These are phyloP conservation scores for Taiwanofungus camphoratus DNA, from an alignment of 1,284 basidiomycete species.

Conservation along the genomic window DNA sequence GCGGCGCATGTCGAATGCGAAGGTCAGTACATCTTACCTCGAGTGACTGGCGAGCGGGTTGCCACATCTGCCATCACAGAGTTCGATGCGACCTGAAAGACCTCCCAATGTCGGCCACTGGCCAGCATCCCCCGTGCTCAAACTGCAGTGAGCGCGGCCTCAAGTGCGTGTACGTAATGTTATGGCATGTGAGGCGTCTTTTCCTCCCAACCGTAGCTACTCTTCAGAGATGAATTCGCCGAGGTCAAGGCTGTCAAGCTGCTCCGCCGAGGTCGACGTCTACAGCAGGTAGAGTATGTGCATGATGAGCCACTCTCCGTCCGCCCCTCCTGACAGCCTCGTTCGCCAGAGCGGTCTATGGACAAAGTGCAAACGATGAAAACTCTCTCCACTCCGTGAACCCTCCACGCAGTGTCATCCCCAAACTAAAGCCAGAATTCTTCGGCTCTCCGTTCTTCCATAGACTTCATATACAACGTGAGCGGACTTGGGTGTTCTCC, in stretches of 20 bases:
- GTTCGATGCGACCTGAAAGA: conserved; percentile 81
- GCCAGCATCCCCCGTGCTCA: conserved; percentile 64
- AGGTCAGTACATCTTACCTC: conserved; percentile 37
- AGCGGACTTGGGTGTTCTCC: conserved; percentile 22
- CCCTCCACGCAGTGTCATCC: conserved; percentile 45
- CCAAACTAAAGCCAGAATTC: conserved; percentile 70
- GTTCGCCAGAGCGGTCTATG: conserved; percentile 35
- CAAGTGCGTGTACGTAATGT: conserved; percentile 71
- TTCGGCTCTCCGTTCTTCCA: conserved; percentile 80
- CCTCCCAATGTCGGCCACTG: conserved; percentile 41
- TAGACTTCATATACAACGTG: conserved; percentile 78
- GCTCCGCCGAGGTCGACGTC: conserved; percentile 73
- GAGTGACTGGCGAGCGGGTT: too few species aligned
- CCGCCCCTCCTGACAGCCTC: conserved; percentile 6
- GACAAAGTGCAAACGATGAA: conserved; percentile 40
- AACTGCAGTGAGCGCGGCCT: conserved; percentile 83
- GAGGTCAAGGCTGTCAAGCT: conserved; percentile 84
- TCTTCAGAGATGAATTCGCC: conserved; percentile 75
- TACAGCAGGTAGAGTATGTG: conserved; percentile 70
- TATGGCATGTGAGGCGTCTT: too few species aligned
- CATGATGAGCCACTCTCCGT: conserved; percentile 2
- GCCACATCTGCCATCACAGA: conserved; percentile 32
- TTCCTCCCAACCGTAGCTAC: conserved; percentile 2
- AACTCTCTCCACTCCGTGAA: conserved; percentile 31
- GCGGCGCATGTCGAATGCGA: conserved; percentile 85